Evolutionary conservation across 1,139 yeast species (phyloP), one percentile per base, ranked within the genome.

Genomic region (Kluyveromyces sp.): DNA sequence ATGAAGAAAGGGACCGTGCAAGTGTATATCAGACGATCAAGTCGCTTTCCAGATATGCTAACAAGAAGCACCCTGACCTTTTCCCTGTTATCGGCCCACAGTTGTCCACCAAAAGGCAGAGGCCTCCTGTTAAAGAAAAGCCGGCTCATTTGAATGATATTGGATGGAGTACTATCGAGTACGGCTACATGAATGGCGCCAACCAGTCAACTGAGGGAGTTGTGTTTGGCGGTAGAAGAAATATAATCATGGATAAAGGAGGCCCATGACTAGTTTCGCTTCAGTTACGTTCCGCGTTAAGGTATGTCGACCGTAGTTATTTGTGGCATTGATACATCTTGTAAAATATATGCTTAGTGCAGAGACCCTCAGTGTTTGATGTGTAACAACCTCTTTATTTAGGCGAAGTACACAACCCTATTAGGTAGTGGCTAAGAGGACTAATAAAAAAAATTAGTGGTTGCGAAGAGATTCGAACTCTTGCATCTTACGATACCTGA

Each of bases 1-100:
- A 67, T 54, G 95, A 87, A 56, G 63, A 67, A 30, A 74, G 75
- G 51, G 95, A 87, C 60, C 88, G 92, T 0, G 81, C 84, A 41
- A 89, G 83, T 52, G 87, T 87, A 3, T 65, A 82, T 15, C 78
- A 84, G 49, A 76, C 94, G 0, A 66, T 87, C 37, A 79, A 84
- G 56, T 77, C 95, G 1, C 70, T 87, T 42, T 82, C 94, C 0
- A 68, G 95, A 46, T 69, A 75, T 49, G 75, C 78, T 1, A 73
- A 76, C 50, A 66, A 67, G 45, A 65, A 67, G 37, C 68, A 77
- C 58, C 69, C 74, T 3, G 50, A 56, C 9, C 63, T 67, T 16
- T 58, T 58, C 35, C 76, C 74, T 0, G 72, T 74, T 1, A 62
- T 78, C 26, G 83, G 83, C 0, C 83, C 82, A 16, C 63, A 67